Conservation (phyloP, 2,329 filamentous ascomycete species). For the Colletotrichum neosansevieriae region DNA sequence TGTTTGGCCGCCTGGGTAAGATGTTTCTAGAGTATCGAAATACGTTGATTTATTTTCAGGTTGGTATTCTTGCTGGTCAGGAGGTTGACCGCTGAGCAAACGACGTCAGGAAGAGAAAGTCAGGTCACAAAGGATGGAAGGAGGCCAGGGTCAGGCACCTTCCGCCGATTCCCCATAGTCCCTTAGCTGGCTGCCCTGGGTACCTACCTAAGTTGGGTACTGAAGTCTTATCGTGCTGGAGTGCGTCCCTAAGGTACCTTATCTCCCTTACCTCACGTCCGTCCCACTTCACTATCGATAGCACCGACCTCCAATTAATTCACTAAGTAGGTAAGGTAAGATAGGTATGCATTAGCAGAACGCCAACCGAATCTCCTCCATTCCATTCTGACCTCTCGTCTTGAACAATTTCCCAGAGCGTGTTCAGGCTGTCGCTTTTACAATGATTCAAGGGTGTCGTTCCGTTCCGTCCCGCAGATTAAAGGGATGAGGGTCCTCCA, state of each 20-base stretch:
- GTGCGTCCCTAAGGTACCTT: slow-evolving; percentile 11
- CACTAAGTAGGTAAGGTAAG: no score
- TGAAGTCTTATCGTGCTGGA: slow-evolving; percentile 21
- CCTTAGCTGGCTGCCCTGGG: no score
- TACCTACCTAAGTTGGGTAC: no score
- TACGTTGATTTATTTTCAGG: no score
- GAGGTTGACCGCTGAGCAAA: not conserved
- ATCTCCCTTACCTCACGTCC: slow-evolving; percentile 1
- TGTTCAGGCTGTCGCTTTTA: not conserved
- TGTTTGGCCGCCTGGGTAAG: no score
- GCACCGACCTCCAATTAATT: not conserved
- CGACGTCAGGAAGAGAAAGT: not conserved
- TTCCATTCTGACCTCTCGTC: no score
- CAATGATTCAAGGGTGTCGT: slow-evolving; percentile 25
- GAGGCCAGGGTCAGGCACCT: not conserved
- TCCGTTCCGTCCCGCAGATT: slow-evolving; percentile 27
- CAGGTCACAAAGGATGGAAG: not conserved
- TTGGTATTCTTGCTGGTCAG: no score
- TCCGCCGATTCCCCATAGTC: not conserved
- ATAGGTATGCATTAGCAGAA: no score
- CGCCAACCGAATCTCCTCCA: no score
- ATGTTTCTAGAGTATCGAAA: no score
- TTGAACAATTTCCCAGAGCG: no score
- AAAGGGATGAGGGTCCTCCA: slow-evolving; percentile 21
- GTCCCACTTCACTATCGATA: slow-evolving; percentile 13